phyloP scores from a whole-genome alignment of 164 flowering plant genomes.

The Dillenia turbinata region DNA sequence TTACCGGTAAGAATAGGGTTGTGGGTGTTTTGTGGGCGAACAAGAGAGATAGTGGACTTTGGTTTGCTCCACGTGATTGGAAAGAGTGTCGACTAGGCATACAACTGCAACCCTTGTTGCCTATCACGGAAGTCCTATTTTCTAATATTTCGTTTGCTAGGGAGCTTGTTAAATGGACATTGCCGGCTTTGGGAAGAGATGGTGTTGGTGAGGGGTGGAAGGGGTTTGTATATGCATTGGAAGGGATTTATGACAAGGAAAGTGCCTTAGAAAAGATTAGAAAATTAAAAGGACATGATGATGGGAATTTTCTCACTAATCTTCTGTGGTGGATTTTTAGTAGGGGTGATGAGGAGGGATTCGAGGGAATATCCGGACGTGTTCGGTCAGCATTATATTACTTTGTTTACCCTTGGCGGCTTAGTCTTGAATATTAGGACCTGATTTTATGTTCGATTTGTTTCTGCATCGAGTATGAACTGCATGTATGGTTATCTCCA shows the following conservation, averaged over 20 bases:
- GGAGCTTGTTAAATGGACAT: slow-evolving; percentile 52
- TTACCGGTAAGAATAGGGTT: slow-evolving; percentile 42
- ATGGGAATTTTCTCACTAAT: slow-evolving; percentile 63
- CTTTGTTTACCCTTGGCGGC: too few species aligned
- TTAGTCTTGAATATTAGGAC: slow-evolving; percentile 3
- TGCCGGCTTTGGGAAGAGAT: slow-evolving; percentile 43
- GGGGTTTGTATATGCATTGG: slow-evolving; percentile 59
- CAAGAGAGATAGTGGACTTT: slow-evolving; percentile 62
- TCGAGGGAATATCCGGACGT: slow-evolving; percentile 13
- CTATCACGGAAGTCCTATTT: slow-evolving; percentile 51
- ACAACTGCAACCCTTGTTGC: slow-evolving; percentile 53
- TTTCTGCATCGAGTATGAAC: not conserved
- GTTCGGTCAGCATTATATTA: slow-evolving; percentile 51
- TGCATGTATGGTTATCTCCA: too few species aligned
- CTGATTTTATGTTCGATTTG: not conserved
- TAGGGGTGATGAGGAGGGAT: slow-evolving; percentile 32
- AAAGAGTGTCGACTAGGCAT: slow-evolving; percentile 64
- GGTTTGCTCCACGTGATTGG: slow-evolving; percentile 68
- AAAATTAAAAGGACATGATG: slow-evolving; percentile 48
- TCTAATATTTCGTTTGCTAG: slow-evolving; percentile 35
- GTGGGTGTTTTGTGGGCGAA: slow-evolving; percentile 65
- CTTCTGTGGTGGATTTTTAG: slow-evolving; percentile 72
- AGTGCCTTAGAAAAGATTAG: slow-evolving; percentile 45
- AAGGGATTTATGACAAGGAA: slow-evolving; percentile 46
- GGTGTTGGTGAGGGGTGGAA: slow-evolving; percentile 81